A percentile compares a stretch with the other conserved stretches of the same genome.
Evolutionary conservation across 768 basidiomycete species (phyloP).

Genomic region (Mrakia gelida): DNA sequence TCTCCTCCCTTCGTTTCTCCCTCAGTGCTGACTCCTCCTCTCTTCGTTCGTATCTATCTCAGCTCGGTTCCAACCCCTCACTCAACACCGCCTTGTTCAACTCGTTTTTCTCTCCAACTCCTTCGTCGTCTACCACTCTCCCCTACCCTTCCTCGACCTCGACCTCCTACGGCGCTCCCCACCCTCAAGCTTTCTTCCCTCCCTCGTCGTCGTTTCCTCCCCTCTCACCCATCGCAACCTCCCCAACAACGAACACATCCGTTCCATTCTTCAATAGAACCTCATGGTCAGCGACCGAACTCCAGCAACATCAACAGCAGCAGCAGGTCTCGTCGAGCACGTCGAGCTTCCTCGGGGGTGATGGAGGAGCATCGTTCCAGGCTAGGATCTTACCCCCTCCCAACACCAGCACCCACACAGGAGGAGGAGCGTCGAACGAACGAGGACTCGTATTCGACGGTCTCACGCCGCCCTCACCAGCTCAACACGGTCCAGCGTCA

Average conservation of each 20-base stretch:
- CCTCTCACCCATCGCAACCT: background rate
- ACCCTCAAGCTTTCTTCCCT: background rate
- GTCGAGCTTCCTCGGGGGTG: background rate
- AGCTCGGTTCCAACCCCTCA: too few relatives aligned
- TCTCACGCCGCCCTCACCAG: background rate
- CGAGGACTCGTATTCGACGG: background rate
- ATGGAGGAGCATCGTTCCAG: background rate
- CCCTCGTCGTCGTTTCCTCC: background rate
- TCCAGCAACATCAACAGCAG: background rate
- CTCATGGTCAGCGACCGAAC: background rate
- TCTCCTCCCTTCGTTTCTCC: too few relatives aligned
- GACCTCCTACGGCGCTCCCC: too few relatives aligned
- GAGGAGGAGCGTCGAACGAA: background rate
- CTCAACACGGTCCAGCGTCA: background rate
- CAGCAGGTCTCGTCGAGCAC: background rate
- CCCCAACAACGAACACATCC: too few relatives aligned
- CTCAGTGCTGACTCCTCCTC: too few relatives aligned
- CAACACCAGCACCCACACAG: too few relatives aligned
- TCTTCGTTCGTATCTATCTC: too few relatives aligned
- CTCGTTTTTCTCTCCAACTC: too few relatives aligned
- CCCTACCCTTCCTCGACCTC: too few relatives aligned
- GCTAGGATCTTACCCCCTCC: background rate
- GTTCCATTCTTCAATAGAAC: background rate
- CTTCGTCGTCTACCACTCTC: too few relatives aligned
- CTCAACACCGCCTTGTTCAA: too few relatives aligned